A percentile compares a stretch with the other conserved stretches of the same genome.
These are phyloP conservation scores for Fusarium tjaetaba DNA, from an alignment of 2,329 filamentous ascomycete species.

Conservation along the genomic window DNA sequence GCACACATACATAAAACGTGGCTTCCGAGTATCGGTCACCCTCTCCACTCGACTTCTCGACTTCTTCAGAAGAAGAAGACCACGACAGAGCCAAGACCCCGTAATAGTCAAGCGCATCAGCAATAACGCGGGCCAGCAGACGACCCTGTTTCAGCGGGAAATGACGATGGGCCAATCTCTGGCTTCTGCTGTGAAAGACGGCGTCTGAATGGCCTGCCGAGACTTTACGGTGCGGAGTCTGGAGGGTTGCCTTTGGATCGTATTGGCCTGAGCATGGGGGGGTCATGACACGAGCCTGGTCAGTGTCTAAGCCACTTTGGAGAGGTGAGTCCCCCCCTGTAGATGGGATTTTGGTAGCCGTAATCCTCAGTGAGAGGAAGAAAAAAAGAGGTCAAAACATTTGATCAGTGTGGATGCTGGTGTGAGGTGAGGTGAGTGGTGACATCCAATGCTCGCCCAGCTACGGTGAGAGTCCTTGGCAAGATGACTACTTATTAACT, in stretches of 20 bases:
- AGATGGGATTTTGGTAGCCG: background rate
- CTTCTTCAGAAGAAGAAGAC: background rate
- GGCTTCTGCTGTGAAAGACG: conserved; percentile 19
- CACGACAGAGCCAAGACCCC: conserved; percentile 5
- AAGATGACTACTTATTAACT: background rate
- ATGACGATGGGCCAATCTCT: conserved; percentile 45
- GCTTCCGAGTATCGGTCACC: background rate
- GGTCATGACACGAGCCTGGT: conserved; percentile 38
- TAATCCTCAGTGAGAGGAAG: background rate
- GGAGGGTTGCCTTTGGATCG: conserved; percentile 7
- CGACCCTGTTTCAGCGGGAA: conserved; percentile 45
- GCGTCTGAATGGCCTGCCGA: conserved; percentile 35
- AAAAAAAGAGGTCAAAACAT: conserved; percentile 24
- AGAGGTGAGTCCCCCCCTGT: conserved; percentile 10
- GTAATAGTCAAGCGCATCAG: conserved; percentile 23
- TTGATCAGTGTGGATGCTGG: conserved; percentile 25
- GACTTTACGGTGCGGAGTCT: conserved; percentile 33
- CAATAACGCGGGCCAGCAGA: conserved; percentile 39
- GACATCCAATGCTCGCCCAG: background rate
- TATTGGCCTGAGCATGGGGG: conserved; percentile 27
- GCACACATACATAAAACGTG: conserved; percentile 3
- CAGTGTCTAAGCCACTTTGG: conserved; percentile 33
- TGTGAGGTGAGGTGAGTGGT: conserved; percentile 16
- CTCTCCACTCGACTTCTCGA: background rate
- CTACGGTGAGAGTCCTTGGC: conserved; percentile 14